Evolutionary conservation across 108 stramenopile genomes (phyloP).

Genomic region (Cyclotella choctawhatcheeana): DNA sequence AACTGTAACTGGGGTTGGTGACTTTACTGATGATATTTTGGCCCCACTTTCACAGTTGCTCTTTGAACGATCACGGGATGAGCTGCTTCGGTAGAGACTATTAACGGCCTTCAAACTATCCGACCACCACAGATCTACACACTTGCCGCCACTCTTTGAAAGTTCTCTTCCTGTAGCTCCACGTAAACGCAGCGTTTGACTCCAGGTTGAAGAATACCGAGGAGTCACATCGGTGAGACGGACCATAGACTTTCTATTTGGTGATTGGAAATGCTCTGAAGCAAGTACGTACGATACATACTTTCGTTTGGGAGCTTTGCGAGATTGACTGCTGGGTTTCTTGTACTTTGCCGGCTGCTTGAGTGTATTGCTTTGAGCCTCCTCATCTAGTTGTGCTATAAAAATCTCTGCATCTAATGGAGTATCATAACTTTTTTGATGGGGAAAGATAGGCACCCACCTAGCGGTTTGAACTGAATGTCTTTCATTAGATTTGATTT

Average conservation of each 20-base stretch:
- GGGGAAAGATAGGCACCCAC: constrained; percentile 40
- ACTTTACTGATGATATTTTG: not conserved
- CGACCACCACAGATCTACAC: constrained; percentile 52
- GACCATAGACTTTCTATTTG: not conserved
- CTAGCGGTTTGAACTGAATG: not conserved
- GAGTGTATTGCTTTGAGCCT: constrained; percentile 4
- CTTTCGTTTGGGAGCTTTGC: not conserved
- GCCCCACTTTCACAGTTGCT: not conserved
- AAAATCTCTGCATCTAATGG: constrained; percentile 56
- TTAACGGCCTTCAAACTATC: constrained; percentile 34
- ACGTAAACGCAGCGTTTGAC: constrained; percentile 63
- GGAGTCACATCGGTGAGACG: constrained; percentile 87
- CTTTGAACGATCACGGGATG: not conserved
- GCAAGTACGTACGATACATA: constrained; percentile 74
- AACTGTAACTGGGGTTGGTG: constrained; percentile 1
- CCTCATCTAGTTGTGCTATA: constrained; percentile 25
- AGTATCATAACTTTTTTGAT: constrained; percentile 45
- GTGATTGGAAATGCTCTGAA: constrained; percentile 58
- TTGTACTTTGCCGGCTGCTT: constrained; percentile 9
- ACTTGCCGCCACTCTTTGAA: constrained; percentile 32
- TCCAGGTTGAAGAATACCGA: constrained; percentile 75
- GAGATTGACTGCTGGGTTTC: constrained; percentile 13
- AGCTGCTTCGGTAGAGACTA: constrained; percentile 8
- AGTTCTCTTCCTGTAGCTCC: constrained; percentile 58
- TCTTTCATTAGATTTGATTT: not conserved